A percentile compares a stretch with the other conserved stretches of the same genome.
Evolutionary conservation across 257 asterid species (phyloP).

Genomic region (Pogostemon cablin): DNA sequence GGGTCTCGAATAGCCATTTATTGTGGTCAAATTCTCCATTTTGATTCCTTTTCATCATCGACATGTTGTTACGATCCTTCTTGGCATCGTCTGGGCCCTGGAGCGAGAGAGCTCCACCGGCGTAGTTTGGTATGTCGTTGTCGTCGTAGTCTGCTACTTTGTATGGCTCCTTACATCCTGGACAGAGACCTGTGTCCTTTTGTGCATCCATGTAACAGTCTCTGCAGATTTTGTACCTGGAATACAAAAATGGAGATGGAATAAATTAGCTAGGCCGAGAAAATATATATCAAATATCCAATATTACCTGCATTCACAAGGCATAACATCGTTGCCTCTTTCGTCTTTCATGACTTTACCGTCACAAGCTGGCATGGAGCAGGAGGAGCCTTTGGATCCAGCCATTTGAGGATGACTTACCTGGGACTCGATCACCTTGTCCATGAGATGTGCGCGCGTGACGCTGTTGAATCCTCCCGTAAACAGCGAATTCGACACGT

Average conservation of each 20-base stretch:
- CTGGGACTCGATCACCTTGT: conserved; percentile 86
- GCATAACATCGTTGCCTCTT: conserved; percentile 70
- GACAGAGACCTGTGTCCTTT: conserved; percentile 69
- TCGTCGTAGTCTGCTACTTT: conserved; percentile 65
- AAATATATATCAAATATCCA: no score
- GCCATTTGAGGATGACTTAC: conserved; percentile 89
- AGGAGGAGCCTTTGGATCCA: conserved; percentile 78
- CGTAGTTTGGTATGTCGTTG: conserved; percentile 59
- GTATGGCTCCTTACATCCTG: conserved; percentile 86
- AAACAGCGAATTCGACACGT: conserved; percentile 77
- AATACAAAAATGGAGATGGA: not conserved
- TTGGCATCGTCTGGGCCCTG: conserved; percentile 62
- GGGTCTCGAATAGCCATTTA: conserved; percentile 82
- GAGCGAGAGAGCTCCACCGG: conserved; percentile 59
- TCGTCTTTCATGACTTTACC: conserved; percentile 86
- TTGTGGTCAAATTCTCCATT: conserved; percentile 86
- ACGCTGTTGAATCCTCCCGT: conserved; percentile 90
- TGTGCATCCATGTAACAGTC: conserved; percentile 92
- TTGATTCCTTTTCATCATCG: conserved; percentile 81
- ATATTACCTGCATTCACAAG: conserved; percentile 79
- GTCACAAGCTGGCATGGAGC: conserved; percentile 81
- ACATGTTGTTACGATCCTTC: conserved; percentile 51
- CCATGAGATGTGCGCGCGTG: conserved; percentile 92
- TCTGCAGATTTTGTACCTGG: conserved; percentile 80
- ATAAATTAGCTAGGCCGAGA: no score